Base-by-base conservation (phyloP, 2,329 filamentous ascomycete species). In the Penicillium sp. region DNA sequence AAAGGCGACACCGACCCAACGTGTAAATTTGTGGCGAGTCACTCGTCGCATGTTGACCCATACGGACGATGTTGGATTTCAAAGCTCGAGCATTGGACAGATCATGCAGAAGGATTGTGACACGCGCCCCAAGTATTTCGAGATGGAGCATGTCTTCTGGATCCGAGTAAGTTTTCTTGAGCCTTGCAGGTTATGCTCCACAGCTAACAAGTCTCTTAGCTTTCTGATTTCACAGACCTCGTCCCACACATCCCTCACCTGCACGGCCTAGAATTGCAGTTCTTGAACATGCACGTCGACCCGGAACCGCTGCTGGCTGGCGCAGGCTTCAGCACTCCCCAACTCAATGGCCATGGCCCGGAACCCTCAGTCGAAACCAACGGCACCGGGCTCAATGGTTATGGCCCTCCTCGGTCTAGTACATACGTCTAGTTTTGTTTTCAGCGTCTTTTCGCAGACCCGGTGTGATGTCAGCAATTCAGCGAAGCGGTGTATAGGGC, bases 71-170 rank as follows among this genome's bases (percentile, higher is more conserved):
- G 64, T 71, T 17, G 73, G 73, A 38, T 68, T 72, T 25, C 61
- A 73, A 54, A 70, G 68, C 48, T 73, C 74, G 12, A 74, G 72
- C 19, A 70, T 76, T 27, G 70, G 73, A 49, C 70, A 78, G 35
- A 69, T 77, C 43, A 73, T 73, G 60, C 69, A 73, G 57, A 70
- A 75, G 61, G 76, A 79, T 66, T 70, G 68, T 49, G 77, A 78
- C 64, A 77, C 76, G 25, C 68, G 72, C 50, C 76, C 75, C 27
- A 81, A 79, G 65, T 82, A 80, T 68, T 77, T 78, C 61, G 72
- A 72, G 29, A 78, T 81, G 77, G 74, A 79, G 56, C 78, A 78
- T 69, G 70, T 82, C 48, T 81, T 81, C 62, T 82, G 79, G 79
- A 75, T 82, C 58, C 78, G 75, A 72, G 77, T 79, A 71, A 65